These are phyloP conservation scores for Guadua angustifolia DNA, from an alignment of 176 grass and related monocot species.

Conservation along the genomic window DNA sequence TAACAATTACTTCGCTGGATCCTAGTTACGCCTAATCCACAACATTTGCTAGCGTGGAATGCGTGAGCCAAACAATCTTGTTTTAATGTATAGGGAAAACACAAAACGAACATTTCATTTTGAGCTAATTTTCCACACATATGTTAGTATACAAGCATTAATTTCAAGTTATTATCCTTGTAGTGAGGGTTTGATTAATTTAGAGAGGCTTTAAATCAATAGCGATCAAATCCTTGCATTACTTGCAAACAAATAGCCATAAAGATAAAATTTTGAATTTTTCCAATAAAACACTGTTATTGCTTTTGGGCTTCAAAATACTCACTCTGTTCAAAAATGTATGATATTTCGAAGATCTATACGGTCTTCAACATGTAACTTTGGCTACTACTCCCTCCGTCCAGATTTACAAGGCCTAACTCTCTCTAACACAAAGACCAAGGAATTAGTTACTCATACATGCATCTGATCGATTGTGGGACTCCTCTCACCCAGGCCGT, in stretches of 20 bases:
- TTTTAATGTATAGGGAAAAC: background rate
- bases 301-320: background rate
- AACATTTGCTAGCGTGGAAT: background rate
- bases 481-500: too few species aligned
- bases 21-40: background rate
- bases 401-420: too few species aligned
- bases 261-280: background rate
- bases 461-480: too few species aligned
- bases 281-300: background rate
- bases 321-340: background rate
- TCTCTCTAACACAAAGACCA: too few species aligned
- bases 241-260: background rate
- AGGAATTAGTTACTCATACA: too few species aligned
- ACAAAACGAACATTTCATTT: background rate
- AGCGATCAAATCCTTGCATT: background rate
- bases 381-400: too few species aligned
- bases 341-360: too few species aligned
- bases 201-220: background rate
- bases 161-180: background rate
- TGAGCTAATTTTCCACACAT: background rate
- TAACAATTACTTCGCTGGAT: background rate
- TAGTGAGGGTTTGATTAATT: background rate
- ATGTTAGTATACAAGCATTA: background rate
- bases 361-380: too few species aligned
- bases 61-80: background rate